Conservation (phyloP, 2,329 filamentous ascomycete genomes). For the Aspergillus awamori region DNA sequence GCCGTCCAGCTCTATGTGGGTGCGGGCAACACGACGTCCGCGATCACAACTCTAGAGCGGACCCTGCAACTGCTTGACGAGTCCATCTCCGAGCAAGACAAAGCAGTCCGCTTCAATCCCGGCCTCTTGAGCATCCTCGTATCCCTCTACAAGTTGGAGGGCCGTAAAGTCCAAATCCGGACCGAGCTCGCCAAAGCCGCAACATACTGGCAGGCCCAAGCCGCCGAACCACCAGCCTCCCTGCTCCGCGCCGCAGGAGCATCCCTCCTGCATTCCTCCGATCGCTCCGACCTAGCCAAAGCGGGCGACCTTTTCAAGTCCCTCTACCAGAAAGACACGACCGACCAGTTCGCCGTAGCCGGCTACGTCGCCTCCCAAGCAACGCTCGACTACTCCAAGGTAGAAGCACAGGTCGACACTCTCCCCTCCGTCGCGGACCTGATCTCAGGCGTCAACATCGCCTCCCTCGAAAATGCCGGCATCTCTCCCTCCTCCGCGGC, state of each 20-base stretch:
- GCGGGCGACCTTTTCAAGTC: conserved; percentile 79
- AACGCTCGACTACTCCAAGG: conserved; percentile 46
- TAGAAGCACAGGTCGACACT: conserved; percentile 40
- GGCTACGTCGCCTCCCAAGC: conserved; percentile 86
- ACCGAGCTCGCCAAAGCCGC: conserved; percentile 77
- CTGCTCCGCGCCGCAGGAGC: conserved; percentile 81
- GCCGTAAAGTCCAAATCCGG: conserved; percentile 72
- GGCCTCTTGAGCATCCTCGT: conserved; percentile 81
- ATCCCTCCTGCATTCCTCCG: conserved; percentile 75
- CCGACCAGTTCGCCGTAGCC: conserved; percentile 71
- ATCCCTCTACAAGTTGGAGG: conserved; percentile 75
- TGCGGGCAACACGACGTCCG: conserved; percentile 70
- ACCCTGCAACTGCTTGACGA: conserved; percentile 74
- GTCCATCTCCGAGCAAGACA: conserved; percentile 57
- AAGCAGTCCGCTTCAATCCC: conserved; percentile 77
- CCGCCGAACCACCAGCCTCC: conserved; percentile 57
- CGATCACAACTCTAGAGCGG: conserved; percentile 72
- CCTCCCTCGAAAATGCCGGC: conserved; percentile 49
- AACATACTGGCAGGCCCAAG: conserved; percentile 73
- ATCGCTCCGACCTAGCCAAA: conserved; percentile 65
- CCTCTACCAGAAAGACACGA: conserved; percentile 65
- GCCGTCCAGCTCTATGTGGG: conserved; percentile 79
- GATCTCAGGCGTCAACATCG: conserved; percentile 46
- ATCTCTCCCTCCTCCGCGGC: conserved; percentile 41
- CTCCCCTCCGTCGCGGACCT: conserved; percentile 47